Evolutionary conservation across 768 basidiomycete species (phyloP), one percentile per base, ranked within the genome.

Genomic region (Clathrus columnatus): DNA sequence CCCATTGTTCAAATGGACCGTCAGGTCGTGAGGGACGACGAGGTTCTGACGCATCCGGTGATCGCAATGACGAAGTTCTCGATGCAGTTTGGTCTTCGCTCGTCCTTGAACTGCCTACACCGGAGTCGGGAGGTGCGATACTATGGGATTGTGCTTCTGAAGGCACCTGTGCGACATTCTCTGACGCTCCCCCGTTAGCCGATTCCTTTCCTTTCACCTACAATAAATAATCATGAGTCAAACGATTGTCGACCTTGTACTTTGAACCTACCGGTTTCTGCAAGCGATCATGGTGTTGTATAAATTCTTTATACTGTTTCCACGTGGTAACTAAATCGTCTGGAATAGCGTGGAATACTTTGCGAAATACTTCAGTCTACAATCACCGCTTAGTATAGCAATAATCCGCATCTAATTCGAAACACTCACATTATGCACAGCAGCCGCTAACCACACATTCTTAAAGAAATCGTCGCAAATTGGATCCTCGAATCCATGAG

Each of bases 321-420:
- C 95, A 99, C 0, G 94, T 95, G 1, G 85, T 85, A 57, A 97
- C 81, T 21, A 83, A 74, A 66, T 99, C 94, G 67, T 98, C 95
- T 5, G 96, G 95, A 52, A 94, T 73, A 30, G 87, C 85, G 62
- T 91, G 85, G 73, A 99, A 99, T 3, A 97, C 92, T 65, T 89
- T 94, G 54, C 93, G 85, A 70, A 81, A 97, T 60, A 97, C 91
- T 66, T 95, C 90, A 59, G 95, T 99, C 92, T 94, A 57, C 10
- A 55, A 50, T 14, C 52, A 50, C n/a, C n/a, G n/a, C n/a, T n/a
- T n/a, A n/a, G n/a, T n/a, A n/a, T n/a, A n/a, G n/a, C 28, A 48
- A 57, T 50, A 48, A 61, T 24, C 20, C 44, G 16, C 7, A 16
- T 28, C 28, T 44, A 49, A 14, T 30, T 17, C 20, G 23, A 18